Percentiles rank a stretch among this genome's conserved stretches.
Evolutionary conservation across 2,329 filamentous ascomycete genomes (phyloP).

Genomic region (Trichothecium roseum): DNA sequence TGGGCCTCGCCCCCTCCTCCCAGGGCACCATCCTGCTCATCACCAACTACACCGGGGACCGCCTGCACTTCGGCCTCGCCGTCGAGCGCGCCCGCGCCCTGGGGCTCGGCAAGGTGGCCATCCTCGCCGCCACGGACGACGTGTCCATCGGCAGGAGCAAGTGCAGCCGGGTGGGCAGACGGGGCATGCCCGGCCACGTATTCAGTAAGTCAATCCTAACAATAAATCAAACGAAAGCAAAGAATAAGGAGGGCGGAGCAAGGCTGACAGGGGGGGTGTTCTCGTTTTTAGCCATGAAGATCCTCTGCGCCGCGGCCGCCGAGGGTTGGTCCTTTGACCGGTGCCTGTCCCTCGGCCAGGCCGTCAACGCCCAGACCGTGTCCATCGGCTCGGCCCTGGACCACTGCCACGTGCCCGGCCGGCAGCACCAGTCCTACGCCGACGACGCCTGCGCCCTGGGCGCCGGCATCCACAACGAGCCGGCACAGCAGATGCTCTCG

Average conservation of each 20-base stretch:
- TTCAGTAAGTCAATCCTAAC: slow-evolving; percentile 35
- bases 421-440: slow-evolving; percentile 35
- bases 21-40: slow-evolving; percentile 61
- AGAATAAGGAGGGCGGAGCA: neutral
- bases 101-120: slow-evolving; percentile 45
- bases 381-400: slow-evolving; percentile 60
- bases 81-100: slow-evolving; percentile 60
- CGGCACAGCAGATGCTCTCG: slow-evolving; percentile 16
- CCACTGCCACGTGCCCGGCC: slow-evolving; percentile 63
- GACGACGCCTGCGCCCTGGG: slow-evolving; percentile 31
- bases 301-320: slow-evolving; percentile 55
- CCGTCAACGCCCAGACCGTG: slow-evolving; percentile 47
- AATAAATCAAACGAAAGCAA: too few species aligned
- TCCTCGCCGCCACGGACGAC: slow-evolving; percentile 66
- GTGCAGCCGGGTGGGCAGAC: slow-evolving; percentile 59
- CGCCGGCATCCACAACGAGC: slow-evolving; percentile 46
- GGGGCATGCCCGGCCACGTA: slow-evolving; percentile 58
- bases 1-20: slow-evolving; percentile 46
- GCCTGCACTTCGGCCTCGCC: slow-evolving; percentile 66
- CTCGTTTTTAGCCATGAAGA: slow-evolving; percentile 47
- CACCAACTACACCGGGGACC: slow-evolving; percentile 66
- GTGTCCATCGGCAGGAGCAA: slow-evolving; percentile 57
- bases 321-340: slow-evolving; percentile 41
- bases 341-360: slow-evolving; percentile 47
- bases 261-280: too few species aligned